These are phyloP conservation scores for Ophiostoma sp. DNA, from an alignment of 2,329 filamentous ascomycete species.

Conservation along the genomic window DNA sequence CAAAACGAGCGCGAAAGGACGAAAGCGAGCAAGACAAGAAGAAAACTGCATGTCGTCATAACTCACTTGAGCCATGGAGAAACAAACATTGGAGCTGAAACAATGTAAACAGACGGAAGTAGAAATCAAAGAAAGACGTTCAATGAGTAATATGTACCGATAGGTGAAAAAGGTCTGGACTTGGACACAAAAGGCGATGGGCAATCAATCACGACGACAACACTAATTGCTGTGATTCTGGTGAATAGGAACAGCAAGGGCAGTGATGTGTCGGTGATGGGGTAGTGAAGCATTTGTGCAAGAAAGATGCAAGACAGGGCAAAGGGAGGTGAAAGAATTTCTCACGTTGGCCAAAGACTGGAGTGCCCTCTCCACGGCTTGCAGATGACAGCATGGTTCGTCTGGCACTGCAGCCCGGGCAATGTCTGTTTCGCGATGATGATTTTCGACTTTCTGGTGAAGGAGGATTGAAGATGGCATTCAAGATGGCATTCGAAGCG, in stretches of 20 bases:
- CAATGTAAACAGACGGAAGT: background rate
- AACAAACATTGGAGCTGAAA: background rate
- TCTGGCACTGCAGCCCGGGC: background rate
- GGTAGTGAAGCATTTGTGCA: background rate
- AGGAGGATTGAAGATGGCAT: background rate
- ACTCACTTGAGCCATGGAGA: background rate
- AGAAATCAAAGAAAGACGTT: background rate
- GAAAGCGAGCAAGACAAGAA: background rate
- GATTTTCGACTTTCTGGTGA: background rate
- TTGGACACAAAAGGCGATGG: background rate
- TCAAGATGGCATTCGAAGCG: background rate
- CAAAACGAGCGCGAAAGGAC: slow-evolving; percentile 5
- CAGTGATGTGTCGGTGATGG: background rate
- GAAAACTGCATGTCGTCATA: slow-evolving; percentile 11
- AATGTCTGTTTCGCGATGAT: background rate
- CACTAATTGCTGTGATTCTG: background rate
- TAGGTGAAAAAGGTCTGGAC: background rate
- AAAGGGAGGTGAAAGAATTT: background rate
- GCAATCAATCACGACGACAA: background rate
- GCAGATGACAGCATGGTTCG: slow-evolving; percentile 11
- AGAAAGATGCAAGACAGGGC: background rate
- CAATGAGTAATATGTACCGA: background rate
- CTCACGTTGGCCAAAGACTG: slow-evolving; percentile 1
- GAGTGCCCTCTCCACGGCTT: background rate
- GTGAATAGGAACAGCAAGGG: background rate